Conservation (phyloP, 2,329 filamentous ascomycete genomes). For the Nannizzia gypsea region DNA sequence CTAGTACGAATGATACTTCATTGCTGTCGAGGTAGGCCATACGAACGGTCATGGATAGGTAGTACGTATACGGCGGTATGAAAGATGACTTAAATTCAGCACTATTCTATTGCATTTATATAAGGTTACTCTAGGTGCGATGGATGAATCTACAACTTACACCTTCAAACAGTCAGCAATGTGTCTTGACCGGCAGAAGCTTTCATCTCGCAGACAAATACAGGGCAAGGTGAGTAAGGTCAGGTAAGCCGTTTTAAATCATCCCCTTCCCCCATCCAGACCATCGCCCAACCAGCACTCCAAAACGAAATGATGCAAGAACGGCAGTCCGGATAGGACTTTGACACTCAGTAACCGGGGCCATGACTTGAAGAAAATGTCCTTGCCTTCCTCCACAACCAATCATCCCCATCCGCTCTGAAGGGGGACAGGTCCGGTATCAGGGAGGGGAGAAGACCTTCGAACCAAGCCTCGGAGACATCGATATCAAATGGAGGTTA, state of each 20-base stretch:
- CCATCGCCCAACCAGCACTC: constrained; percentile 20
- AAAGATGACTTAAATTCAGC: too few species aligned
- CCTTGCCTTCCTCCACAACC: constrained; percentile 6
- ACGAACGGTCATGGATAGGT: too few species aligned
- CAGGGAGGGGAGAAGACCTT: constrained; percentile 26
- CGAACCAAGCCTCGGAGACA: not conserved
- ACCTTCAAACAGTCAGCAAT: not conserved
- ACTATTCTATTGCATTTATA: too few species aligned
- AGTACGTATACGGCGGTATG: too few species aligned
- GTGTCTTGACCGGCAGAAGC: not conserved
- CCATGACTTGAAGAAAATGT: not conserved
- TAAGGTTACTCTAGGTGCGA: too few species aligned
- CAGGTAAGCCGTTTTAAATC: constrained; percentile 34
- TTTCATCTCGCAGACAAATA: not conserved
- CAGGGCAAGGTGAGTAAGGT: constrained; percentile 11
- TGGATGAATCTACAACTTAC: not conserved
- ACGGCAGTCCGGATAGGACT: not conserved
- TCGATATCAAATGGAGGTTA: constrained; percentile 23
- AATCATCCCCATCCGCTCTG: constrained; percentile 8
- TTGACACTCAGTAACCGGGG: not conserved
- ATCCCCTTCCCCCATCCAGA: constrained; percentile 32
- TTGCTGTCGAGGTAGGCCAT: too few species aligned
- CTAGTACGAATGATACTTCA: not conserved
- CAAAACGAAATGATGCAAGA: constrained; percentile 28
- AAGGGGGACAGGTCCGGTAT: constrained; percentile 32